Evolutionary conservation across 805 yeast species (phyloP).

Genomic region (Candida endomychidarum): DNA sequence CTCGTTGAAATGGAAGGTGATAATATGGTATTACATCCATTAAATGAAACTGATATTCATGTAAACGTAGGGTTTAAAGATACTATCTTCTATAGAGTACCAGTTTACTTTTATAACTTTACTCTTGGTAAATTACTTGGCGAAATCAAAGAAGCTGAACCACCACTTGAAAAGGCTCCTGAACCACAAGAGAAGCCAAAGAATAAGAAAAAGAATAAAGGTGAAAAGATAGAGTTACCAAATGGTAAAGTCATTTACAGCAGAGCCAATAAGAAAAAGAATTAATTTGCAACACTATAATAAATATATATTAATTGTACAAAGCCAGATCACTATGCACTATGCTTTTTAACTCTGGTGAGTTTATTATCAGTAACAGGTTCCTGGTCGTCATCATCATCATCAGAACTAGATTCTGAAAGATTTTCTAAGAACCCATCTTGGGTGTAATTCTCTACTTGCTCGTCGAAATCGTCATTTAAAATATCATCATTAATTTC

Average conservation of each 20-base stretch:
- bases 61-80: slow-evolving; percentile 50
- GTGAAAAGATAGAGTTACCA: slow-evolving; percentile 51
- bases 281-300: background rate
- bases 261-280: slow-evolving; percentile 16
- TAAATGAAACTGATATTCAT: slow-evolving; percentile 50
- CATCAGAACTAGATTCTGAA: slow-evolving; percentile 45
- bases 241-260: slow-evolving; percentile 58
- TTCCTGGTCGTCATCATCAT: slow-evolving; percentile 21
- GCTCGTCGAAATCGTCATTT: slow-evolving; percentile 28
- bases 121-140: slow-evolving; percentile 38
- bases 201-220: slow-evolving; percentile 34
- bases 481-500: slow-evolving; percentile 20
- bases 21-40: slow-evolving; percentile 33
- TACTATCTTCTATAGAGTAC: slow-evolving; percentile 42
- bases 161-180: slow-evolving; percentile 8
- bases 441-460: slow-evolving; percentile 27
- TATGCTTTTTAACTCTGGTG: slow-evolving; percentile 42
- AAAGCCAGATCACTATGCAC: slow-evolving; percentile 21
- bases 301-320: slow-evolving; percentile 2
- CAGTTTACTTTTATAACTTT: slow-evolving; percentile 45
- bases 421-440: slow-evolving; percentile 37
- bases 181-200: slow-evolving; percentile 16
- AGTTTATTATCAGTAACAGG: slow-evolving; percentile 34
- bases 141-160: slow-evolving; percentile 13
- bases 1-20: slow-evolving; percentile 46